Percentiles rank a stretch among this genome's conserved stretches.
Conservation (phyloP, 2,329 filamentous ascomycete species). For the Anisogramma anomala region DNA sequence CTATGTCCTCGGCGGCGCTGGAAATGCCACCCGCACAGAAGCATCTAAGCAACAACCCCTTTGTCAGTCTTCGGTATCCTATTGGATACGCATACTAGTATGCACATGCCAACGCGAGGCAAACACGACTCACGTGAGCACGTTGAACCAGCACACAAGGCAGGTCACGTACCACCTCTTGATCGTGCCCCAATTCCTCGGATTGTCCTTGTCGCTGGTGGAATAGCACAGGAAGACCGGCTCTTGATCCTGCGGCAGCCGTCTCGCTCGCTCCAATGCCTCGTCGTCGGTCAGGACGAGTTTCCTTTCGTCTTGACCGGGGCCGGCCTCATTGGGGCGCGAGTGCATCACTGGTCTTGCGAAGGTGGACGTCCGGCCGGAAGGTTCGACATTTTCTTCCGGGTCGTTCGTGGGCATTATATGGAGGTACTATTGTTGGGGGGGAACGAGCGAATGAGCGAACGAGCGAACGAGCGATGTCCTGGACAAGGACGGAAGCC, state of each 20-base stretch:
- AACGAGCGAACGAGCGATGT: too few relatives aligned
- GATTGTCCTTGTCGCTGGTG: constrained; percentile 2
- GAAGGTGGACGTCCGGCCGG: background rate
- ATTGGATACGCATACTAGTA: too few relatives aligned
- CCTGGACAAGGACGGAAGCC: too few relatives aligned
- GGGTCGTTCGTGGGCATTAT: too few relatives aligned
- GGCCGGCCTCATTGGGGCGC: background rate
- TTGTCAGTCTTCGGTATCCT: too few relatives aligned
- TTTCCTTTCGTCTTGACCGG: background rate
- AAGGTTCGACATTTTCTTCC: background rate
- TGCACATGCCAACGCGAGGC: too few relatives aligned
- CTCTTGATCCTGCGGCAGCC: background rate
- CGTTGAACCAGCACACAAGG: constrained; percentile 8
- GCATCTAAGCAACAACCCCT: too few relatives aligned
- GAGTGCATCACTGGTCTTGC: background rate
- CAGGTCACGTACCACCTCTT: constrained; percentile 10
- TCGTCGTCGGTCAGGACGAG: constrained; percentile 1
- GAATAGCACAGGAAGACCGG: constrained; percentile 5
- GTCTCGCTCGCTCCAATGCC: constrained; percentile 2
- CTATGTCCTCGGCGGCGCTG: constrained; percentile 4
- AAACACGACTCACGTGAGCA: constrained; percentile 3
- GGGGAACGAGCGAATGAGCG: too few relatives aligned
- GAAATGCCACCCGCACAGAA: constrained; percentile 7
- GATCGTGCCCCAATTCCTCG: constrained; percentile 3
- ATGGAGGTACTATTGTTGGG: too few relatives aligned